Percentiles rank a stretch among this genome's conserved stretches.
phyloP scores from a whole-genome alignment of 495 filamentous ascomycete species.

The Podospora anserina region DNA sequence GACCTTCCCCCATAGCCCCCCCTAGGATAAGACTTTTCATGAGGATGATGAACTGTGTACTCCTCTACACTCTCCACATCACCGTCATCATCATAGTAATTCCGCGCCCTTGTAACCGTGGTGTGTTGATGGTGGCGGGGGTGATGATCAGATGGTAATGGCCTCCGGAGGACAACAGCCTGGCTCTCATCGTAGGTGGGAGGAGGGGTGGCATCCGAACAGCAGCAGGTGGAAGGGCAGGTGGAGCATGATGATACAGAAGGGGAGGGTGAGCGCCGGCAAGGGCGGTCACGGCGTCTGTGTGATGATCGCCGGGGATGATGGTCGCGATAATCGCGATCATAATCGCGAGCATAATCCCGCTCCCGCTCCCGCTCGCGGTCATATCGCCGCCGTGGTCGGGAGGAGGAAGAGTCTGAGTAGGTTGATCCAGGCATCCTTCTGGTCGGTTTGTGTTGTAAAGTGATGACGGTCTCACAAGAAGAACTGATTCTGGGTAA shows the following conservation, averaged over 20 bases:
- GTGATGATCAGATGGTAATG: neutral
- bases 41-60: conserved; percentile 1
- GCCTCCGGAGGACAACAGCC: neutral
- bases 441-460: neutral
- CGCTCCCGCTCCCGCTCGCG: neutral
- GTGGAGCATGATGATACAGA: neutral
- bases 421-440: conserved; percentile 3
- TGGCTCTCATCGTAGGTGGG: conserved; percentile 1
- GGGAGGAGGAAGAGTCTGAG: neutral
- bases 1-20: neutral
- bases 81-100: neutral
- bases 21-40: neutral
- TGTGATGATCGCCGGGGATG: neutral
- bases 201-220: neutral
- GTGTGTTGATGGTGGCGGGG: neutral
- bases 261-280: conserved; percentile 5
- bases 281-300: neutral
- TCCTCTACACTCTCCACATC: neutral
- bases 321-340: neutral
- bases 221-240: conserved; percentile 1
- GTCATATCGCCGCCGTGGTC: neutral
- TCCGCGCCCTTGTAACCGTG: neutral
- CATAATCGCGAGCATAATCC: neutral
- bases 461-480: neutral
- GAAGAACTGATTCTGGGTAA: neutral